Percentiles rank a stretch among this genome's conserved stretches.
These are phyloP conservation scores for Nakaseomyces sp. DNA, from an alignment of 1,139 yeast genomes.

Conservation along the genomic window DNA sequence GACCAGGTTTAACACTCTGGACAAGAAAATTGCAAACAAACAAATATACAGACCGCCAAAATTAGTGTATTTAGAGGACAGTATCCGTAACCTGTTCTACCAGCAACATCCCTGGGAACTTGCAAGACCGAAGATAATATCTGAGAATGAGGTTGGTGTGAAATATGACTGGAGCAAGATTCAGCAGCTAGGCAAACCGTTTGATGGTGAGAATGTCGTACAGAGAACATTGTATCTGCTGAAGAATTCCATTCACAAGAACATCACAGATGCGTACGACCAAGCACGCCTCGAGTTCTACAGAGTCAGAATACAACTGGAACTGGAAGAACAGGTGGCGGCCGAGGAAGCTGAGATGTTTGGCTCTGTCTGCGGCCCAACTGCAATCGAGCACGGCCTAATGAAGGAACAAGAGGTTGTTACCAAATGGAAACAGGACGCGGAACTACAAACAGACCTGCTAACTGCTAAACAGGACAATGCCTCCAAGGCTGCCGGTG, in stretches of 20 bases:
- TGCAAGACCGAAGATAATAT: conserved; percentile 79
- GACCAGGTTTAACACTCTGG: conserved; percentile 39
- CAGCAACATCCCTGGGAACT: conserved; percentile 98
- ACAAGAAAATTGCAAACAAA: conserved; percentile 30
- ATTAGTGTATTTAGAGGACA: conserved; percentile 70
- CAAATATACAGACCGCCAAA: conserved; percentile 50
- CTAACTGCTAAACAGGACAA: conserved; percentile 38
- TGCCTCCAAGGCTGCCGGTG: conserved; percentile 29
- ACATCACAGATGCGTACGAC: conserved; percentile 65
- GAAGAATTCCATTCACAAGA: conserved; percentile 34
- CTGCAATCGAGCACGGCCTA: conserved; percentile 59
- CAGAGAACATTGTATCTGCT: conserved; percentile 77
- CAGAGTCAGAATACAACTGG: conserved; percentile 74
- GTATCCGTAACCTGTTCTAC: conserved; percentile 69
- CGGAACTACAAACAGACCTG: conserved; percentile 49
- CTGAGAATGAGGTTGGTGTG: conserved; percentile 59
- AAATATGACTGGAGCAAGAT: conserved; percentile 68
- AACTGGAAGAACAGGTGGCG: conserved; percentile 63
- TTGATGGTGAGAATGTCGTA: conserved; percentile 91
- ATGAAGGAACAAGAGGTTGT: conserved; percentile 62
- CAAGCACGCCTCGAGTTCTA: conserved; percentile 84
- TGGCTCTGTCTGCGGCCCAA: conserved; percentile 64
- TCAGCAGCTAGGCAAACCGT: conserved; percentile 59
- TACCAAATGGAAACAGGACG: conserved; percentile 66
- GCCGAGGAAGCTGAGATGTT: conserved; percentile 79